These are phyloP conservation scores for Tulasnella sp. DNA, from an alignment of 768 basidiomycete species.

Conservation along the genomic window DNA sequence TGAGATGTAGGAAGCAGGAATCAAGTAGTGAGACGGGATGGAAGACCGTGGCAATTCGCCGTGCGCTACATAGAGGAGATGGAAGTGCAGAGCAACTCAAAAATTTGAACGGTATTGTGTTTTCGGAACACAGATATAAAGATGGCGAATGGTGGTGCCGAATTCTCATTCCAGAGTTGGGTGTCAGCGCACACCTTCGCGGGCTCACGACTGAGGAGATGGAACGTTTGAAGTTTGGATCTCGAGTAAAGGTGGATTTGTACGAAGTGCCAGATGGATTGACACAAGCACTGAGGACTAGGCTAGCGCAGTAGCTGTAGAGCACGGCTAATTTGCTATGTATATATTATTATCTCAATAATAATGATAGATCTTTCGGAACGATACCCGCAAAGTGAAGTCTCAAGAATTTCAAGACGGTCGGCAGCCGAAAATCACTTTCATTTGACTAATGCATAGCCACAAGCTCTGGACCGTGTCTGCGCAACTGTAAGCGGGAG, in stretches of 20 bases:
- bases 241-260: not conserved
- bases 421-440: too few relatives aligned
- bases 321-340: too few relatives aligned
- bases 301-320: too few relatives aligned
- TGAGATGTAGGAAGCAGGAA: conserved; percentile 24
- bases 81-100: not conserved
- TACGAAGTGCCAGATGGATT: not conserved
- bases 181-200: not conserved
- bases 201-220: not conserved
- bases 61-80: conserved; percentile 25
- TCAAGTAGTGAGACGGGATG: conserved; percentile 30
- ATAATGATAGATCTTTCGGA: too few relatives aligned
- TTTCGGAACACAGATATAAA: not conserved
- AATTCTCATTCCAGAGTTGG: not conserved
- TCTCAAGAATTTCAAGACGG: too few relatives aligned
- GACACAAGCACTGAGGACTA: too few relatives aligned
- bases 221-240: not conserved
- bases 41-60: conserved; percentile 30
- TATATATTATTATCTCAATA: too few relatives aligned
- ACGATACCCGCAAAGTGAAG: too few relatives aligned
- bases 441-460: too few relatives aligned
- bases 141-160: not conserved
- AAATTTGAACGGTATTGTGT: not conserved
- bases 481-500: too few relatives aligned
- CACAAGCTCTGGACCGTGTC: too few relatives aligned